Base-by-base conservation (phyloP, 352 stramenopile genomes). In the Peronospora destructor region DNA sequence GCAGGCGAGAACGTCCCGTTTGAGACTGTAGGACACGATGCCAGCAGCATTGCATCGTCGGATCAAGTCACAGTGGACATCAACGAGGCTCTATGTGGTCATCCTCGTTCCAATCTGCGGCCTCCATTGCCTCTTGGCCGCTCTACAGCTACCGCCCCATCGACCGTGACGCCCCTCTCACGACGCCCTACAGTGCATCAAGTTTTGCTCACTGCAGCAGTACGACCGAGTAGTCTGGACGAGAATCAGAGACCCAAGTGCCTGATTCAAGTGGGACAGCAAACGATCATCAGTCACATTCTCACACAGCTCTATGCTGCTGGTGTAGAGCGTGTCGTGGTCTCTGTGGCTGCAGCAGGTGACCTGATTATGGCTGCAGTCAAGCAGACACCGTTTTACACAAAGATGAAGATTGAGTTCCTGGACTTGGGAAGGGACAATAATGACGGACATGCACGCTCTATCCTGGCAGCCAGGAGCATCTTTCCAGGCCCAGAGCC, bases 381-480 rank as follows among this genome's bases (percentile, higher is more conserved):
- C 35, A 79, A 82, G 58, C 67, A 80, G 26, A 84, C 77, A 19
- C 65, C 71, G 13, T 76, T 86, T 43, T 89, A 71, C 62, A 61
- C 61, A 45, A 86, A 87, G 53, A 87, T 91, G 77, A 57, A 76
- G 49, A 90, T 92, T 38, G 79, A 88, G 56, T 92, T 90, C 42
- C 34, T 92, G 25, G 79, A 92, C 52, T 52, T 92, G 8, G 79
- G 79, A 34, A 66, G 73, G 21, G 62, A 74, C 25, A 82, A 85
- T 41, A 62, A 73, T 41, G 80, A 85, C 39, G 74, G 76, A 35
- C 73, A 89, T 58, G 72, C 82, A 35, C 75, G 75, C 26, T 85
- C 78, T 10, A 70, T 92, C 43, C 56, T 92, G 4, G 76, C 82
- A 45, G 78, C 78, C 25, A 77, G 63, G 38, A 71, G 65, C 48